Evolutionary conservation across 2,329 filamentous ascomycete species (phyloP), one percentile per base, ranked within the genome.

Genomic region (Orbilia brochopaga): DNA sequence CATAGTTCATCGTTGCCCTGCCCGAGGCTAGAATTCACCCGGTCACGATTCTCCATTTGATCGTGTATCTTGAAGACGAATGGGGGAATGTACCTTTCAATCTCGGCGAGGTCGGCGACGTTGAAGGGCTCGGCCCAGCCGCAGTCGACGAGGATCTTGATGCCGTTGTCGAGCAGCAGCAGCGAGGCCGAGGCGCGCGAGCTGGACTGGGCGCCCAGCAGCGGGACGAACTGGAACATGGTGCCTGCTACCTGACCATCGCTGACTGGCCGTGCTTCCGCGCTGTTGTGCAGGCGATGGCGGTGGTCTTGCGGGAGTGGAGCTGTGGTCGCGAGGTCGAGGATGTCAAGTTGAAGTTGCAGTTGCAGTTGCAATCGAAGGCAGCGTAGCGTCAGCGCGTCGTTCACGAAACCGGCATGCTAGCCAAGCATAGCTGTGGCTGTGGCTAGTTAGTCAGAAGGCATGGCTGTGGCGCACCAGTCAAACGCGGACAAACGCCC

Each of bases 91-190:
- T 85, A 95, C 90, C 91, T 94, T 81, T 97, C 93, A 73, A 99
- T 85, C 80, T 94, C 90, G 76, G 87, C 87, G 58, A 99, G 86
- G 82, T 91, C 90, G 73, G 86, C 85, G 32, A 87, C 86, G 78
- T 96, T 90, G 79, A 99, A 97, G 1, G 86, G 85, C 79, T 96
- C 91, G 79, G 97, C 92, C 94, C 94, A 99, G 70, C 94, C 94
- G 50, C 97, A 88, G 78, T 97, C 93, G 40, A 99, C 87, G 60
- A 99, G 85, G 58, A 99, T 87, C 80, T 97, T 97, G 81, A 99
- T 89, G 69, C 93, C 94, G 74, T 93, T 93, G 82, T 99, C 94
- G 63, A 99, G 89, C 82, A 97, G 93, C 53, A 99, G 83, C 37
- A 99, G 86, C n/a, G 94, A 97, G 79, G 97, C 92, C 74, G 92